Evolutionary conservation across 805 yeast species (phyloP).

Genomic region (Tetrapisispora namnaoensis): DNA sequence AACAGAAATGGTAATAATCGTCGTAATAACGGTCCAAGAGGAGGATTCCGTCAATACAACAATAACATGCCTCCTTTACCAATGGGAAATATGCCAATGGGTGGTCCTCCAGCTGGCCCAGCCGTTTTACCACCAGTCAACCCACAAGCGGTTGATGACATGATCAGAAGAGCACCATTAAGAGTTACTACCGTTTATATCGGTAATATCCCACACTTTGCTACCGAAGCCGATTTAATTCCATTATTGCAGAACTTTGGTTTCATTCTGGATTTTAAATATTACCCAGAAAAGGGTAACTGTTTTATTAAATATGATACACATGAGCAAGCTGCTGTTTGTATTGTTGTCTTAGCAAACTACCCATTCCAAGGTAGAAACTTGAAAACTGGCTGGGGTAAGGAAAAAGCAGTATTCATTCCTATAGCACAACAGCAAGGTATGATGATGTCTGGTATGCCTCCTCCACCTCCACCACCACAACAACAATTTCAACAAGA

Average conservation of each 20-base stretch:
- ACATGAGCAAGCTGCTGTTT: constrained; percentile 83
- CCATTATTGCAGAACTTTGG: constrained; percentile 75
- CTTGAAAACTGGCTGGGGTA: constrained; percentile 83
- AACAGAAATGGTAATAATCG: constrained; percentile 15
- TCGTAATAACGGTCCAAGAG: constrained; percentile 11
- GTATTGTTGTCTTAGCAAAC: constrained; percentile 69
- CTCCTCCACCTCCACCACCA: constrained; percentile 2
- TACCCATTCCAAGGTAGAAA: constrained; percentile 66
- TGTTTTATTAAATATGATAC: constrained; percentile 82
- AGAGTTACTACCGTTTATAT: constrained; percentile 66
- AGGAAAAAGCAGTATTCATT: constrained; percentile 36
- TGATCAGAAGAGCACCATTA: constrained; percentile 67
- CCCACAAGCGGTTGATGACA: constrained; percentile 58
- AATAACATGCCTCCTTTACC: constrained; percentile 18
- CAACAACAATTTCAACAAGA: constrained; percentile 4
- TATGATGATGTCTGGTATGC: constrained; percentile 5
- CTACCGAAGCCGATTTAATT: constrained; percentile 61
- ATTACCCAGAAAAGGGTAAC: constrained; percentile 73
- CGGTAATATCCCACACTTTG: constrained; percentile 74
- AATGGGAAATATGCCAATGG: constrained; percentile 18
- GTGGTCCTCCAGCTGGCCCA: constrained; percentile 14
- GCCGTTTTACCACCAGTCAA: constrained; percentile 27
- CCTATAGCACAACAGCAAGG: constrained; percentile 12
- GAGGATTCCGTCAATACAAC: constrained; percentile 2
- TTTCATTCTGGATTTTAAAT: constrained; percentile 68